Percentiles rank a stretch among this genome's conserved stretches.
These are phyloP conservation scores for Papiliotrema terrestris DNA, from an alignment of 1,284 basidiomycete genomes.

Conservation along the genomic window DNA sequence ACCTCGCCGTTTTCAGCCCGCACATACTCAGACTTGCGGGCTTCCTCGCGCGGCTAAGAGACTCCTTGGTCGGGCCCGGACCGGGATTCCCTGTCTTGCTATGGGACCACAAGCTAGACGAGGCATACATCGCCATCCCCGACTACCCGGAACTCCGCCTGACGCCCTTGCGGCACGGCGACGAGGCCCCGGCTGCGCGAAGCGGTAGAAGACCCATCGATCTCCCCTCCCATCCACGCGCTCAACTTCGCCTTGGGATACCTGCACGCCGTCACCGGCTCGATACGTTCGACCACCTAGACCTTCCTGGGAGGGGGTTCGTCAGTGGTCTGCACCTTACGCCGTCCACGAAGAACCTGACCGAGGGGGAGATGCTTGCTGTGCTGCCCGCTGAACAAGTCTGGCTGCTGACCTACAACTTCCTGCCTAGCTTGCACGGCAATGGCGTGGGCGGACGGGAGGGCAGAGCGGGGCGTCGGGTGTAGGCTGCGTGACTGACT, in stretches of 20 bases:
- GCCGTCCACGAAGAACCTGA: background rate
- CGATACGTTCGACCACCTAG: background rate
- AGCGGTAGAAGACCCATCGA: no score
- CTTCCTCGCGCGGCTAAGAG: no score
- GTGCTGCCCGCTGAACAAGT: background rate
- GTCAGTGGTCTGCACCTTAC: background rate
- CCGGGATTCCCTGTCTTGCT: no score
- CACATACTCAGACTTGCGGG: no score
- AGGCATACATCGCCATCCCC: slow-evolving; percentile 5
- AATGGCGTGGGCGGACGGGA: slow-evolving; percentile 9
- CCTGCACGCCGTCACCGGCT: no score
- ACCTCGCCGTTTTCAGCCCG: no score
- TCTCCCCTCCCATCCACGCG: no score
- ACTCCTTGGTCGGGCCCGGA: no score
- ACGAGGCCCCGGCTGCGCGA: background rate
- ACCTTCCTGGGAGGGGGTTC: no score
- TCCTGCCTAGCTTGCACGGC: slow-evolving; percentile 7
- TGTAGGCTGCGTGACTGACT: slow-evolving; percentile 1
- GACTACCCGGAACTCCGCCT: background rate
- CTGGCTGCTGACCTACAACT: slow-evolving; percentile 14
- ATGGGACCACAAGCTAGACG: background rate
- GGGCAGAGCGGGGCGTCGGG: slow-evolving; percentile 1
- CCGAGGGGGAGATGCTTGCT: background rate
- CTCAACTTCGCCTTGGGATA: no score
- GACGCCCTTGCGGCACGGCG: slow-evolving; percentile 1